Evolutionary conservation across 179 eudicot species (phyloP), one percentile per base, ranked within the genome.

Genomic region (Pouteria campechiana): DNA sequence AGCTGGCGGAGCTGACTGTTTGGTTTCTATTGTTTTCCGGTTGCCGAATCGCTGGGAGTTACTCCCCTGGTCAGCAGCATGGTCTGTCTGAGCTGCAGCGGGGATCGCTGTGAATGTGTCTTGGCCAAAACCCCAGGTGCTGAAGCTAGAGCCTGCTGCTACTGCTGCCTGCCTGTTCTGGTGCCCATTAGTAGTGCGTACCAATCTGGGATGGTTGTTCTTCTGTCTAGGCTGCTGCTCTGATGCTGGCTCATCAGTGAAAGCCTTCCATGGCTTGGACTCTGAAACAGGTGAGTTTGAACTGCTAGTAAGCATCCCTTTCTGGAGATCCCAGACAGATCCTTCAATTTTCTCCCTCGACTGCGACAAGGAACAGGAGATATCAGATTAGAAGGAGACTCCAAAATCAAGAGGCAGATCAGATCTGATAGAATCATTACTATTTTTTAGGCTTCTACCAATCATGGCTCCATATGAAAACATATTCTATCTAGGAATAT

Each of bases 61-160:
- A 41, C 51, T 66, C 10, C 69, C 67, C 37, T 71, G 82, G 14
- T 60, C 61, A 38, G 63, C 29, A 17, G 76, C 54, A 36, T 57
- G 57, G 28, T 66, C 54, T 18, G 64, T 58, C 32, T 52, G 70
- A 32, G 93, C 63, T 4, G 68, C 44, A 38, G 76, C 32, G 19
- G 96, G 84, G 35, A 58, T 69, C 31, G 95, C 96, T 25, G 72
- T 71, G 68, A 90, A 86, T 39, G 52, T 63, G 5, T 82, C 98
- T 2, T 72, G 63, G 23, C 36, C 95, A 48, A 86, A 90, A 31
- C 79, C 92, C 92, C 96, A 90, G 7, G 52, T 34, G 10, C 64
- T 74, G 15, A 66, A 50, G 46, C 57, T 43, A 34, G 92, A 58
- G n/a, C n/a, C n/a, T 32, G 53, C 23, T 11, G 13, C 42, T 37